phyloP scores from a whole-genome alignment of 2,329 filamentous ascomycete genomes.

The Colletotrichum eleusines region DNA sequence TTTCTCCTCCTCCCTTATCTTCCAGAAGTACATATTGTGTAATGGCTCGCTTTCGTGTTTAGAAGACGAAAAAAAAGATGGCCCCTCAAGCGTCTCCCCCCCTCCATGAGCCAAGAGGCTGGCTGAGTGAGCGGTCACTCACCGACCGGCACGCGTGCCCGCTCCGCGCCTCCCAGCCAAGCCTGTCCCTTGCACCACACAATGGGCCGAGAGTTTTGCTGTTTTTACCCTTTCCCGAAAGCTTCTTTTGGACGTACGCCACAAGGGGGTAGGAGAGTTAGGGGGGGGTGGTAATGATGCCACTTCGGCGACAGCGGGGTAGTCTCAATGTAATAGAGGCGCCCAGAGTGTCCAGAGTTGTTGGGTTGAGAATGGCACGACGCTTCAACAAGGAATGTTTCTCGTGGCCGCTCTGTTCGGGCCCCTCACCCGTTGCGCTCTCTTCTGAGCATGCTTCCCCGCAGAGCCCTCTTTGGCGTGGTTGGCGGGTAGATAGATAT shows the following conservation, averaged over 20 bases:
- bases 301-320: slow-evolving; percentile 10
- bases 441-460: background rate
- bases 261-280: background rate
- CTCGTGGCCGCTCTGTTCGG: background rate
- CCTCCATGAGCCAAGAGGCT: background rate
- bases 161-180: background rate
- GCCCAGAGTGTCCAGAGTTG: background rate
- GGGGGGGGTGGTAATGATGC: background rate
- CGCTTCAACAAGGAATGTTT: background rate
- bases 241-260: background rate
- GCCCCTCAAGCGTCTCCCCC: background rate
- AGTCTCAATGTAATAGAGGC: too few species aligned
- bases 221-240: background rate
- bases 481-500: background rate
- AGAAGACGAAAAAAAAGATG: background rate
- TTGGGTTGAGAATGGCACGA: background rate
- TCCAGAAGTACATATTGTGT: background rate
- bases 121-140: background rate
- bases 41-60: slow-evolving; percentile 8
- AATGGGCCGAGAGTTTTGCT: slow-evolving; percentile 15
- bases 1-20: too few species aligned
- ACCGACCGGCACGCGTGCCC: slow-evolving; percentile 12
- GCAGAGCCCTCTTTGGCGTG: background rate
- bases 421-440: slow-evolving; percentile 7
- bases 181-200: background rate